Evolutionary conservation across 306 rosid species (phyloP), one percentile per base, ranked within the genome.

Genomic region (Abrus pulchellus): DNA sequence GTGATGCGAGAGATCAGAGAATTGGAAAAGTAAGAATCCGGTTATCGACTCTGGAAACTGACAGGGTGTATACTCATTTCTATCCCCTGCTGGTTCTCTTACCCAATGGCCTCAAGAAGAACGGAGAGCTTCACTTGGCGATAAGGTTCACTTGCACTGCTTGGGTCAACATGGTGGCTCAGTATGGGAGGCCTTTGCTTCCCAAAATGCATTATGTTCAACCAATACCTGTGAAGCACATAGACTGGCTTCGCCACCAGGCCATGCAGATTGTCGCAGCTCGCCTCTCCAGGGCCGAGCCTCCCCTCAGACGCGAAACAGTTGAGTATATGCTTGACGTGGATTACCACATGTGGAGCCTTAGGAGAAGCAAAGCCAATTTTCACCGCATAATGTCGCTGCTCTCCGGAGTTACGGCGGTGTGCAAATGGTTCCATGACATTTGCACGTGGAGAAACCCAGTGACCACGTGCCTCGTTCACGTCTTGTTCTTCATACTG

Each of bases 301-400:
- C 99, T 0, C 99, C 98, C 1, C 98, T 96, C 6, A 80, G 97
- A 84, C 90, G 78, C 6, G 99, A 96, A 87, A 80, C 61, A 1
- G 99, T 96, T 28, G 97, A 92, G 90, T 96, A 93, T 66, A 92
- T 96, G 99, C 88, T 96, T 47, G 99, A 96, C 70, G 89, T 96
- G 44, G 98, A 96, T 78, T 77, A 82, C 85, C 94, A 93, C 61
- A 87, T 89, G 97, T 96, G 93, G 84, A 93, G 98, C 75, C 72
- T 96, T 10, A 90, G 99, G 82, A 88, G 97, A 84, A 92, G 97
- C 92, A 96, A 92, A 63, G 98, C 99, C 61, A 96, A 96, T 71
- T 93, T 96, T 56, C 68, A 64, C 0, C 90, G 99, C 64, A 90
- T 93, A 57, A 93, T 93, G 98, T 82, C 91, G 0, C 76, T 96